These are phyloP conservation scores for Kwoniella europaea DNA, from an alignment of 768 basidiomycete species.

Conservation along the genomic window DNA sequence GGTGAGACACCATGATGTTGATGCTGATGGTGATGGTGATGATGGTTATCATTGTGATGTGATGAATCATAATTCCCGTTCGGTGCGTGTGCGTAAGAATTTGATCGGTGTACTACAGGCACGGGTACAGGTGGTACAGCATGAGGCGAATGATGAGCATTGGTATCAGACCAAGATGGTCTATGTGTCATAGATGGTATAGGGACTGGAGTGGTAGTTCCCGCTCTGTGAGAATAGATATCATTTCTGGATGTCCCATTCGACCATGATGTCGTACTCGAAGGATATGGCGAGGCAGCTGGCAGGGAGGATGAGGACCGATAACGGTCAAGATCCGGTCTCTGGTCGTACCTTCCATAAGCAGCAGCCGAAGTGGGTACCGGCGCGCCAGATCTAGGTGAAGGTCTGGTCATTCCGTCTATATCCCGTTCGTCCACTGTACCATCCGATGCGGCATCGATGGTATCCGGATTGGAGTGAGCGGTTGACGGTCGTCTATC, in stretches of 20 bases:
- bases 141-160: conserved; percentile 1
- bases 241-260: conserved; percentile 8
- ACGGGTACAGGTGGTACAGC: conserved; percentile 8
- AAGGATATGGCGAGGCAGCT: conserved; percentile 10
- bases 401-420: conserved; percentile 32
- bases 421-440: conserved; percentile 45
- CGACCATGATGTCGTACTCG: conserved; percentile 12
- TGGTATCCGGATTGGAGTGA: conserved; percentile 14
- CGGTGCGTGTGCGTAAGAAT: background rate
- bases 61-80: background rate
- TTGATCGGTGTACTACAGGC: background rate
- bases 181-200: conserved; percentile 9
- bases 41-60: background rate
- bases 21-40: background rate
- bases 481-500: conserved; percentile 18
- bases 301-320: conserved; percentile 21
- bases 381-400: conserved; percentile 25
- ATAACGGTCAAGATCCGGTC: conserved; percentile 28
- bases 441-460: conserved; percentile 47
- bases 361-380: background rate
- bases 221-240: conserved; percentile 4
- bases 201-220: conserved; percentile 12
- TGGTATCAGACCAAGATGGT: conserved; percentile 2
- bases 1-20: background rate
- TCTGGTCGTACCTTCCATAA: conserved; percentile 22